Conservation (phyloP, 805 yeast species). For the Sugiyamaella marilandica region DNA sequence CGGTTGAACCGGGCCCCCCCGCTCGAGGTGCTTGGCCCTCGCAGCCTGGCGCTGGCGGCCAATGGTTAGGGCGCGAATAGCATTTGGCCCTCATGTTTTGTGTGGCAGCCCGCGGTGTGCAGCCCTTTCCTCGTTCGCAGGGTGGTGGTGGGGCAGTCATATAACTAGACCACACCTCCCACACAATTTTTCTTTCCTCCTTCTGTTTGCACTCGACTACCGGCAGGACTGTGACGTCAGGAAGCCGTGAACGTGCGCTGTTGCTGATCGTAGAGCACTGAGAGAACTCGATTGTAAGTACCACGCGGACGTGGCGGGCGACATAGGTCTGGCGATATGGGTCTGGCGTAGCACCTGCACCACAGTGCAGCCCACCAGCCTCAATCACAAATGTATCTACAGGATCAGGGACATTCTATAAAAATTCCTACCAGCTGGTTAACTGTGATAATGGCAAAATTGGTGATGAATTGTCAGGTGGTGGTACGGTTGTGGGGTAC, state of each 20-base stretch:
- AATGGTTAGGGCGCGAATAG: not conserved
- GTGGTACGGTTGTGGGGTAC: too few species aligned
- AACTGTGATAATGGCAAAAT: too few species aligned
- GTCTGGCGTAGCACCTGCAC: too few species aligned
- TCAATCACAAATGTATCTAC: too few species aligned
- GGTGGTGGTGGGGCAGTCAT: not conserved
- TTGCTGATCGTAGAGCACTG: not conserved
- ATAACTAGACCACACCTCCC: not conserved
- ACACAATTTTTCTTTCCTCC: not conserved
- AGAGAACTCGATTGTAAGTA: not conserved
- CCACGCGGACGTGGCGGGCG: not conserved
- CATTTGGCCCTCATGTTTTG: not conserved
- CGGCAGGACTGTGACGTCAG: not conserved
- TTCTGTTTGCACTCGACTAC: constrained; percentile 1
- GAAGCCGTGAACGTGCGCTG: not conserved
- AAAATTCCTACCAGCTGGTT: too few species aligned
- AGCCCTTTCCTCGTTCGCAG: not conserved
- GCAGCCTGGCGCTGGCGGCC: not conserved
- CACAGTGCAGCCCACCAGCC: too few species aligned
- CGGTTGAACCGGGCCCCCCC: constrained; percentile 2
- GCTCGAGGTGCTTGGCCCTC: not conserved
- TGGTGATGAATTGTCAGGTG: too few species aligned
- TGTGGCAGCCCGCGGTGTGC: not conserved
- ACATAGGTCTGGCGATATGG: too few species aligned
- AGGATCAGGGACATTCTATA: too few species aligned